phyloP scores from a whole-genome alignment of 2,329 filamentous ascomycete genomes.

The Fusarium concolor region DNA sequence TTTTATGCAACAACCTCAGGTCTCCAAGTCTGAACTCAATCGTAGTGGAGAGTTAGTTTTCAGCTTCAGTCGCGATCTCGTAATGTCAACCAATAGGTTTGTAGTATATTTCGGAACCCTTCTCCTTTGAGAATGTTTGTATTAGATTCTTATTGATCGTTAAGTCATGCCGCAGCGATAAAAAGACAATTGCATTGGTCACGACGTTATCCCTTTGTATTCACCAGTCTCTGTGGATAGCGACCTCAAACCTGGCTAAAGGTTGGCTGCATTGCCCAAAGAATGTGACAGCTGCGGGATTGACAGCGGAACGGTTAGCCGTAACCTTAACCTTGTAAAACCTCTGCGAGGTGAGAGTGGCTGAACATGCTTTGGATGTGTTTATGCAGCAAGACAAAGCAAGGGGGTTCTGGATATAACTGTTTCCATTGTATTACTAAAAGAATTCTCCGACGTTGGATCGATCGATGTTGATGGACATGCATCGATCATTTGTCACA shows the following conservation, averaged over 20 bases:
- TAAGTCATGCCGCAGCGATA: too few species aligned
- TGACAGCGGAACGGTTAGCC: constrained; percentile 2
- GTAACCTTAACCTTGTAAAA: not conserved
- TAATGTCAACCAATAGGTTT: too few species aligned
- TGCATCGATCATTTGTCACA: too few species aligned
- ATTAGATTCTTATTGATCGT: fast-evolving
- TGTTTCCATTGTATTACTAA: too few species aligned
- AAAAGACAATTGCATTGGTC: not conserved
- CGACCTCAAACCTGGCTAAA: not conserved
- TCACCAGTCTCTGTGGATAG: not conserved
- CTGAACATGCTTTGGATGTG: not conserved
- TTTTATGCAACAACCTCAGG: not conserved
- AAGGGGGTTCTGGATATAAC: too few species aligned
- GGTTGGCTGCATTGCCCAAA: not conserved
- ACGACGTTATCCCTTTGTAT: too few species aligned
- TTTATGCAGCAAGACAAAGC: not conserved
- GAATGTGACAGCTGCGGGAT: not conserved
- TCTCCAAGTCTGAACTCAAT: not conserved
- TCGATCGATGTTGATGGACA: too few species aligned
- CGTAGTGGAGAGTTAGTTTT: not conserved
- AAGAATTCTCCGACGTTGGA: too few species aligned
- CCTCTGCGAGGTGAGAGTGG: not conserved
- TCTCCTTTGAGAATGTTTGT: not conserved
- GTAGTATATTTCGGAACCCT: too few species aligned
- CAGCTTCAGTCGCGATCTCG: not conserved